Evolutionary conservation across 2,329 filamentous ascomycete genomes (phyloP), one percentile per base, ranked within the genome.

Genomic region (Colletotrichum tanaceti): DNA sequence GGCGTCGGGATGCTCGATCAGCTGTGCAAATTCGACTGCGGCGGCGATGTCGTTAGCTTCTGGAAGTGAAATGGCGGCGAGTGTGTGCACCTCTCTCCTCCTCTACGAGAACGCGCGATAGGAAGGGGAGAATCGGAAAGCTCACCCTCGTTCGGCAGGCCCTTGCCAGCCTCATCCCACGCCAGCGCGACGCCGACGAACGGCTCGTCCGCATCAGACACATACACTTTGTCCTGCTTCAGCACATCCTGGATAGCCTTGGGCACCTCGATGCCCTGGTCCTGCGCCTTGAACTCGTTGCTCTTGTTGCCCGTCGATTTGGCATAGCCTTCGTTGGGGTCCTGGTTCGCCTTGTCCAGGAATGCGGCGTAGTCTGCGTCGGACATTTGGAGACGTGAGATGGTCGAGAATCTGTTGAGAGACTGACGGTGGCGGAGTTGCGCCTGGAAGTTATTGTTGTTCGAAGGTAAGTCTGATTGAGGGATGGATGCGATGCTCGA

Each of bases 281-380:
- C 86, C 53, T 80, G 79, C 35, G 85, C 76, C 78, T 86, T 88
- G 75, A 89, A 84, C 61, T 79, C 78, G n/a, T 71, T 70, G 62
- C 73, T 69, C 49, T 69, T 58, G 54, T 66, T 64, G n/a, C 65
- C 52, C 68, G 64, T 73, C 1, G 78, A 58, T 49, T 77, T 75
- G 7, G 77, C 77, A 46, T 78, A 75, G 71, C 90, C 89, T 68
- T 89, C 86, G 77, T 89, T 90, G 20, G 91, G 90, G 76, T 94
- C 90, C 75, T 89, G 83, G 81, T 97, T 97, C 62, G 93, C 93
- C 83, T 96, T 96, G 77, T 96, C 87, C 65, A 98, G 85, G 77
- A 98, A 97, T 68, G 91, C 84, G 80, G 90, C 87, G 83, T 97
- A 98, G 71, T 92, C 91, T 70, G 92, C 89, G 84, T 97, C 93